Evolutionary conservation across 2,329 filamentous ascomycete species (phyloP).

Genomic region (Cladosporium oxysporum): DNA sequence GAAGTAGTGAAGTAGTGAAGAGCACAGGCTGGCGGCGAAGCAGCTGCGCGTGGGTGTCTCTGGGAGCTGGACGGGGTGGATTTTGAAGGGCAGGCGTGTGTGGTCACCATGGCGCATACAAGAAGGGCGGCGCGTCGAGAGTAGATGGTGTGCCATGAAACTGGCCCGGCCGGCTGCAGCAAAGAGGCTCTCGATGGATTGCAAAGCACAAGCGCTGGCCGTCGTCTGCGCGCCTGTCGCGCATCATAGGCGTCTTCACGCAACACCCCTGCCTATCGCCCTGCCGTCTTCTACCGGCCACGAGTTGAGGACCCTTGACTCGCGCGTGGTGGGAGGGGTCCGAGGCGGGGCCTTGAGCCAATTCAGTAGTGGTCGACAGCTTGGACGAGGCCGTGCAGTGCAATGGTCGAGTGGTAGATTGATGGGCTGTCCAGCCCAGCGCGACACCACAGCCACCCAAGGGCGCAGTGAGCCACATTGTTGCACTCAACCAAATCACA

Average conservation of each 20-base stretch:
- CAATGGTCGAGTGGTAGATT: not conserved
- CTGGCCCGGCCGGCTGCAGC: not conserved
- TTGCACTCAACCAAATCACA: not conserved
- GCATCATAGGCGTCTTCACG: slow-evolving; percentile 2
- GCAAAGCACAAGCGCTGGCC: slow-evolving; percentile 7
- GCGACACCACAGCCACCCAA: not conserved
- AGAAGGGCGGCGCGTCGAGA: not conserved
- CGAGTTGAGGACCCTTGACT: not conserved
- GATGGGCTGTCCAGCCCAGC: not conserved
- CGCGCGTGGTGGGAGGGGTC: not conserved
- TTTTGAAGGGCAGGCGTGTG: not conserved
- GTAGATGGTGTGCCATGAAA: not conserved
- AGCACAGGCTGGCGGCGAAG: not conserved
- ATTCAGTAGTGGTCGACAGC: not conserved
- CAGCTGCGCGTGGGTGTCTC: not conserved
- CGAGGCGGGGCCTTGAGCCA: not conserved
- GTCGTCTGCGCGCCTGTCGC: slow-evolving; percentile 7
- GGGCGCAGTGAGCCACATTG: not conserved
- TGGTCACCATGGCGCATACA: not conserved
- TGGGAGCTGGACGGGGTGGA: not conserved
- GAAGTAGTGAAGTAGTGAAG: slow-evolving; percentile 5
- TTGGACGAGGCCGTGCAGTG: not conserved
- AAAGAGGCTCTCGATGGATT: not conserved
- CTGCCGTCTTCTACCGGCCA: not conserved
- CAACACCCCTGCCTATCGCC: not conserved